Evolutionary conservation across 768 basidiomycete species (phyloP).

Genomic region (Rhizopogon sp.): DNA sequence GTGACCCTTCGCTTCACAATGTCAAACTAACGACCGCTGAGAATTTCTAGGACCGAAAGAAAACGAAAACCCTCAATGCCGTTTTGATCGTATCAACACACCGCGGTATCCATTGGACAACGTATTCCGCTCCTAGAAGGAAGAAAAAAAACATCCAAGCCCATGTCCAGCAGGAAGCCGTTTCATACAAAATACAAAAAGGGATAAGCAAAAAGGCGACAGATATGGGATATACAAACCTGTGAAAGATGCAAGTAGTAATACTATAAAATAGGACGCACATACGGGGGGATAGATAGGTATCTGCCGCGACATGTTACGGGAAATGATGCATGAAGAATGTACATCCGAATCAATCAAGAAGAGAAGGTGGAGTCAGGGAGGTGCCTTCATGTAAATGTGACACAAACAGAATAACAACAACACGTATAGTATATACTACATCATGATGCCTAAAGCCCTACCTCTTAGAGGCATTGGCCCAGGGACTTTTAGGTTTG

Average conservation of each 20-base stretch:
- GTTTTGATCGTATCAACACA: not conserved
- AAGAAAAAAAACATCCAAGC: slow-evolving; percentile 1
- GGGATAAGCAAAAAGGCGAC: slow-evolving; percentile 1
- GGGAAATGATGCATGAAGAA: slow-evolving; percentile 7
- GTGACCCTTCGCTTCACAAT: no score
- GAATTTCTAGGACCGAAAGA: not conserved
- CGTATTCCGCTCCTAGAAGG: not conserved
- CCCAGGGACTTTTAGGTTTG: slow-evolving; percentile 28
- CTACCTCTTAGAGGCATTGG: slow-evolving; percentile 25
- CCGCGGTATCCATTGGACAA: not conserved
- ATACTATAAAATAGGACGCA: slow-evolving; percentile 6
- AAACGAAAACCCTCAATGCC: not conserved
- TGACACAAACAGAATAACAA: slow-evolving; percentile 10
- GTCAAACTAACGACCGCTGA: no score
- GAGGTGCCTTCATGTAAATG: slow-evolving; percentile 10
- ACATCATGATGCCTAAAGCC: not conserved
- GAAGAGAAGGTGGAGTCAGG: slow-evolving; percentile 5
- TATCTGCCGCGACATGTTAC: slow-evolving; percentile 8
- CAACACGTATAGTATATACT: not conserved
- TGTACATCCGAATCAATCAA: slow-evolving; percentile 11
- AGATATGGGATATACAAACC: not conserved
- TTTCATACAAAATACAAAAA: slow-evolving; percentile 3
- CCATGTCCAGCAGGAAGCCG: slow-evolving; percentile 11
- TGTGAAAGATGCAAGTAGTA: slow-evolving; percentile 5
- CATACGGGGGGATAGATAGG: slow-evolving; percentile 8